phyloP scores from a whole-genome alignment of 352 stramenopile species.

The Peronospora belbahrii region DNA sequence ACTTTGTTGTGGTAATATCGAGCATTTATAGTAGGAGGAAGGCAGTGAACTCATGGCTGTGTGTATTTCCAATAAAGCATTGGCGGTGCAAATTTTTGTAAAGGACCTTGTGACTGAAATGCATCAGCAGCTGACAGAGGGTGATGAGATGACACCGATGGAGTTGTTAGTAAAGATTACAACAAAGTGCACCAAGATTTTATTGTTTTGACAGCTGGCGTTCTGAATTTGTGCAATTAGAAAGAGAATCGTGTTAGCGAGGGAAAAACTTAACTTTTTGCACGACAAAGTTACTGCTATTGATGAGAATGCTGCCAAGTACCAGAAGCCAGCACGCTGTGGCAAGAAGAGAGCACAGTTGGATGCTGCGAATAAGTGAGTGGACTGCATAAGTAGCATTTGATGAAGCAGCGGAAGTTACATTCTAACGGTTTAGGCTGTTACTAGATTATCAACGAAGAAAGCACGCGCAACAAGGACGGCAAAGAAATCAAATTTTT shows the following conservation, averaged over 20 bases:
- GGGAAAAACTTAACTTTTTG: slow-evolving; percentile 40
- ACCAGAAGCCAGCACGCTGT: slow-evolving; percentile 31
- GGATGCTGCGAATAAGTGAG: slow-evolving; percentile 20
- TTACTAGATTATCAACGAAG: slow-evolving; percentile 16
- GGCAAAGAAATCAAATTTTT: slow-evolving; percentile 3
- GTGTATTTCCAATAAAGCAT: not conserved
- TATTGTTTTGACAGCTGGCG: not conserved
- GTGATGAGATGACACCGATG: slow-evolving; percentile 35
- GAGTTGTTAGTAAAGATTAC: slow-evolving; percentile 38
- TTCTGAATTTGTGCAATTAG: slow-evolving; percentile 13
- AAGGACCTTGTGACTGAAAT: slow-evolving; percentile 46
- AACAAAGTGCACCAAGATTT: not conserved
- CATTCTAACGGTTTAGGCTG: not conserved
- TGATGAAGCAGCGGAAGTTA: not conserved
- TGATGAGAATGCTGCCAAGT: slow-evolving; percentile 54
- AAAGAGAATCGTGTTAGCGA: slow-evolving; percentile 46
- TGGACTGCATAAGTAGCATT: not conserved
- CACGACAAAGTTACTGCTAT: slow-evolving; percentile 46
- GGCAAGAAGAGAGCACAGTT: slow-evolving; percentile 21
- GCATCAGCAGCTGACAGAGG: slow-evolving; percentile 19
- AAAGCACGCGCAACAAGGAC: slow-evolving; percentile 15
- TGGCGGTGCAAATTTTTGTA: slow-evolving; percentile 50
- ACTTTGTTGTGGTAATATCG: slow-evolving; percentile 32
- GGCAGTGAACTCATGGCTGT: not conserved
- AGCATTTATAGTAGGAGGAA: not conserved